phyloP scores from a whole-genome alignment of 2,329 filamentous ascomycete species.

The Colletotrichum karsti region DNA sequence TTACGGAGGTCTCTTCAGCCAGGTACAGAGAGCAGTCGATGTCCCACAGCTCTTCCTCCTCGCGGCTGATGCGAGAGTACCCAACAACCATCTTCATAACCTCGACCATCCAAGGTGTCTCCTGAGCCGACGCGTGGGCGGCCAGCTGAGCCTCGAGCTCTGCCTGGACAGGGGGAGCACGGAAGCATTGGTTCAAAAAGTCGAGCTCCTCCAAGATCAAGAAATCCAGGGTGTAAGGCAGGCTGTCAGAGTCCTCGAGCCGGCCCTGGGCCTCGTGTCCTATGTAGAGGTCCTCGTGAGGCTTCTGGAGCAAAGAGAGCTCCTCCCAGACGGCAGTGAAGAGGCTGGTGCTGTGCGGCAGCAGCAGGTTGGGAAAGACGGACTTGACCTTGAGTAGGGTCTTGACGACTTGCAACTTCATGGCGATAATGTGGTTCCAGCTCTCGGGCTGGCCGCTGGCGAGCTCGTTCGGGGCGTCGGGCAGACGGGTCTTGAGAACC shows the following conservation, averaged over 20 bases:
- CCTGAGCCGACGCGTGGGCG: slow-evolving; percentile 64
- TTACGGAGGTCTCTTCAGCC: slow-evolving; percentile 93
- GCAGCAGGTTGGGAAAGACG: slow-evolving; percentile 83
- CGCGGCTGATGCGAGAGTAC: slow-evolving; percentile 89
- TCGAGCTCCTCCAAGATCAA: slow-evolving; percentile 94
- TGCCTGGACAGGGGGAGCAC: slow-evolving; percentile 86
- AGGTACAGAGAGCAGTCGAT: slow-evolving; percentile 96
- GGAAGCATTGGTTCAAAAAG: slow-evolving; percentile 90
- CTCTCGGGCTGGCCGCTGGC: slow-evolving; percentile 65
- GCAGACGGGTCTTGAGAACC: slow-evolving; percentile 78
- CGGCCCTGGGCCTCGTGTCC: slow-evolving; percentile 86
- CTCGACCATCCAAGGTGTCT: slow-evolving; percentile 84
- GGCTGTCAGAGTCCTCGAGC: slow-evolving; percentile 85
- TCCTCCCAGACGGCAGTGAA: slow-evolving; percentile 94
- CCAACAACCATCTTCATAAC: slow-evolving; percentile 86
- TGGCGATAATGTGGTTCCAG: slow-evolving; percentile 83
- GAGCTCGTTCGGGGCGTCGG: slow-evolving; percentile 66
- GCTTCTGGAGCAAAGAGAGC: slow-evolving; percentile 74
- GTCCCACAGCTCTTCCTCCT: slow-evolving; percentile 96
- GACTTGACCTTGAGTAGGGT: slow-evolving; percentile 87
- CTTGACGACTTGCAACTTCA: slow-evolving; percentile 94
- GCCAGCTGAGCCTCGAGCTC: slow-evolving; percentile 85
- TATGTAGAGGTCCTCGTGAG: slow-evolving; percentile 87
- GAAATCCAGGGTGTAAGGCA: slow-evolving; percentile 96
- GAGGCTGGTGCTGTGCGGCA: slow-evolving; percentile 82